These are phyloP conservation scores for Hemisphaericaspora nanyangensis DNA, from an alignment of 805 yeast species.

Conservation along the genomic window DNA sequence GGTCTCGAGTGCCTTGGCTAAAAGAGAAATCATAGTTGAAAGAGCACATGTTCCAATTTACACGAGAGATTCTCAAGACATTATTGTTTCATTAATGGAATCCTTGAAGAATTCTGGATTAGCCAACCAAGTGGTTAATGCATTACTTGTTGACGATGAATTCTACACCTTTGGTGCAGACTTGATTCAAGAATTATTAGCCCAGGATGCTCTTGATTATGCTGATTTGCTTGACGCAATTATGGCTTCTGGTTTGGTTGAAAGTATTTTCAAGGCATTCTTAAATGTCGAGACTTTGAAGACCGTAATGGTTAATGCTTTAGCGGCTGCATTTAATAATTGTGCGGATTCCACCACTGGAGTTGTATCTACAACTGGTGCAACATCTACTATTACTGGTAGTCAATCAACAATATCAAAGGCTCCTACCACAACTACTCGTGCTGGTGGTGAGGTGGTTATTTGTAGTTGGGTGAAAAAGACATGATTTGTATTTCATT, in stretches of 20 bases:
- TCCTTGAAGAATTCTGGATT: constrained; percentile 42
- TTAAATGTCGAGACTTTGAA: constrained; percentile 35
- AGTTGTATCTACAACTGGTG: constrained; percentile 11
- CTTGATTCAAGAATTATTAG: constrained; percentile 28
- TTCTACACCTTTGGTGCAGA: constrained; percentile 38
- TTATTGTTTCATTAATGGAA: constrained; percentile 36
- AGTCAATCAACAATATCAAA: background rate
- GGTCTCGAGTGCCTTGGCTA: constrained; percentile 5
- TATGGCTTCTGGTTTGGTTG: constrained; percentile 34
- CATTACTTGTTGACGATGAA: constrained; percentile 33
- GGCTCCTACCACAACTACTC: constrained; percentile 2
- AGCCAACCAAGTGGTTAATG: constrained; percentile 34
- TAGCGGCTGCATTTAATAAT: constrained; percentile 38
- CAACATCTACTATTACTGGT: constrained; percentile 4
- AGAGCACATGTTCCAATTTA: constrained; percentile 3
- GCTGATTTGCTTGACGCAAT: constrained; percentile 26
- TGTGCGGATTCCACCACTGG: constrained; percentile 19
- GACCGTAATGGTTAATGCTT: constrained; percentile 38
- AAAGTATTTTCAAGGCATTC: constrained; percentile 34
- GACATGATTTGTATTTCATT: background rate
- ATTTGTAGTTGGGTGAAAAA: background rate
- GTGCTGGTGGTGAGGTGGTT: background rate
- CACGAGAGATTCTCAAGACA: constrained; percentile 12
- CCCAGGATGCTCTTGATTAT: constrained; percentile 25
- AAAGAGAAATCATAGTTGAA: constrained; percentile 11